Evolutionary conservation across 768 basidiomycete genomes (phyloP).

Genomic region (Tricholoma hemisulphureum): DNA sequence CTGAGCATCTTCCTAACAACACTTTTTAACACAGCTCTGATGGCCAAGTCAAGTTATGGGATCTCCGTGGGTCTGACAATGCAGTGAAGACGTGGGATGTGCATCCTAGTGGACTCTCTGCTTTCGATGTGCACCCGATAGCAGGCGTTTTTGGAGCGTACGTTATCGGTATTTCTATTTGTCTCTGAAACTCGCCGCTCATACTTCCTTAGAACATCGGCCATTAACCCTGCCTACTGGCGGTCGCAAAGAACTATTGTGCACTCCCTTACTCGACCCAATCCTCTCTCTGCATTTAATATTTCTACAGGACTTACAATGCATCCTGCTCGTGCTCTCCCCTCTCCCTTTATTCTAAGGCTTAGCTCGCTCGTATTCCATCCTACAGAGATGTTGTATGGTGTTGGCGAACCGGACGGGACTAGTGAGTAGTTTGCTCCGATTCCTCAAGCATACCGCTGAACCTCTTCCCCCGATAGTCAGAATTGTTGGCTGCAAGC

Average conservation of each 20-base stretch:
- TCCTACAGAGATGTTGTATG: conserved; percentile 83
- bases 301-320: conserved; percentile 55
- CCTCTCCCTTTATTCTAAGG: conserved; percentile 61
- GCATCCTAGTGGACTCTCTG: conserved; percentile 70
- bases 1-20: background rate
- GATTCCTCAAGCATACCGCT: conserved; percentile 1
- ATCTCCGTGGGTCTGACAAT: conserved; percentile 64
- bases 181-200: background rate
- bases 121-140: conserved; percentile 84
- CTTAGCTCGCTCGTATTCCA: conserved; percentile 74
- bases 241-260: conserved; percentile 63
- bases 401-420: conserved; percentile 71
- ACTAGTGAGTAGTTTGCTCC: conserved; percentile 36
- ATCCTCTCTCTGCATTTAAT: conserved; percentile 43
- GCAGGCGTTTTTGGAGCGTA: conserved; percentile 85
- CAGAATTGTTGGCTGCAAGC: conserved; percentile 58
- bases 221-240: conserved; percentile 59
- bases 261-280: conserved; percentile 48
- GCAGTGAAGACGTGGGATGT: conserved; percentile 63
- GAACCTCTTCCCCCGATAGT: conserved; percentile 32
- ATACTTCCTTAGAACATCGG: conserved; percentile 48
- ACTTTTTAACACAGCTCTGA: conserved; percentile 55
- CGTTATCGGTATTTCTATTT: conserved; percentile 28
- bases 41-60: conserved; percentile 91
- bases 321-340: conserved; percentile 53